Evolutionary conservation across 768 basidiomycete species (phyloP).

Genomic region (Rubroboletus pulcherrimus): DNA sequence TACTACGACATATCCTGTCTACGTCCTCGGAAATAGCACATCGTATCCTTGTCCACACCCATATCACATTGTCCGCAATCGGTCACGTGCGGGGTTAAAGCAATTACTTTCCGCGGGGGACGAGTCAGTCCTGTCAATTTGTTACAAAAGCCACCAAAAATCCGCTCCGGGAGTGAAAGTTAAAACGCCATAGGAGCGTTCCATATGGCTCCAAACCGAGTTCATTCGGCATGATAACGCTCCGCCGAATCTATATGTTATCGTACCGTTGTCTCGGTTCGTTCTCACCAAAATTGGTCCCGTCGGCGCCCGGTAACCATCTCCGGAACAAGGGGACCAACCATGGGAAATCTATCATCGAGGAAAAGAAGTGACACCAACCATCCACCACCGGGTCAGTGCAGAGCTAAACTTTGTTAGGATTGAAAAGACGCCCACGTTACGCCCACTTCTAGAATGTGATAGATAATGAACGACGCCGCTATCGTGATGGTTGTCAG

Average conservation of each 20-base stretch:
- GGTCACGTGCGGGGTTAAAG: slow-evolving; percentile 1
- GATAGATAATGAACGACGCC: slow-evolving; percentile 1
- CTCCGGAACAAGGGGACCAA: slow-evolving; percentile 17
- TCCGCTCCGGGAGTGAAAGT: slow-evolving; percentile 2
- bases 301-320: slow-evolving; percentile 6
- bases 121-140: neutral
- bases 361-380: slow-evolving; percentile 3
- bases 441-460: slow-evolving; percentile 2
- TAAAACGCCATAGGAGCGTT: slow-evolving; percentile 5
- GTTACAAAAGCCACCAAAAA: slow-evolving; percentile 10
- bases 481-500: slow-evolving; percentile 21
- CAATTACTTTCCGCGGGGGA: slow-evolving; percentile 10
- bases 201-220: slow-evolving; percentile 6
- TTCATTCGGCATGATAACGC: slow-evolving; percentile 10
- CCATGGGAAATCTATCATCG: slow-evolving; percentile 5
- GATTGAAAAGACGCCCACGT: neutral
- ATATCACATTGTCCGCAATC: neutral
- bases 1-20: neutral
- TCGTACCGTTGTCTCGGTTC: slow-evolving; percentile 24
- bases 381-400: neutral
- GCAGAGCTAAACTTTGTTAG: neutral
- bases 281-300: slow-evolving; percentile 6
- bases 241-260: slow-evolving; percentile 14
- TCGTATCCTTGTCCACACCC: neutral
- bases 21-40: slow-evolving; percentile 18